Evolutionary conservation across 108 stramenopile genomes (phyloP).

Genomic region (Bacterosira constricta): DNA sequence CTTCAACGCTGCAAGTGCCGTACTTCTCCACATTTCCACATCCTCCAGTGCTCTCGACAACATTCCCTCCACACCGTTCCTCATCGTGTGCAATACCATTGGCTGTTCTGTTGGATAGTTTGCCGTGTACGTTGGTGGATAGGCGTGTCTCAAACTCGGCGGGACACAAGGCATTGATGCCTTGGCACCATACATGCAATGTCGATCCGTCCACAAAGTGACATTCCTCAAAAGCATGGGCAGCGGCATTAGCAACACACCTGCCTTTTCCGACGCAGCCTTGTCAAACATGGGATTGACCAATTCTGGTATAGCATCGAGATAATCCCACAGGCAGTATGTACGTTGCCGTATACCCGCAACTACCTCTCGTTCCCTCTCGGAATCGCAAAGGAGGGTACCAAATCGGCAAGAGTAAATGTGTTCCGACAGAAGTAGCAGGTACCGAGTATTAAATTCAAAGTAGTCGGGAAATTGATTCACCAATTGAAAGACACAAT

Average conservation of each 20-base stretch:
- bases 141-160: conserved; percentile 8
- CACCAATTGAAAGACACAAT: conserved; percentile 94
- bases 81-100: conserved; percentile 23
- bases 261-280: conserved; percentile 29
- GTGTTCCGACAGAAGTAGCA: conserved; percentile 82
- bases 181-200: conserved; percentile 72
- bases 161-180: conserved; percentile 57
- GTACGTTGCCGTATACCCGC: conserved; percentile 85
- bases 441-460: conserved; percentile 84
- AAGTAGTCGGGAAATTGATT: conserved; percentile 86
- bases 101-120: conserved; percentile 11
- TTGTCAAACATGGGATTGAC: conserved; percentile 48
- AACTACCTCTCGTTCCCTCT: conserved; percentile 81
- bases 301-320: conserved; percentile 60
- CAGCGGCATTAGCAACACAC: conserved; percentile 80
- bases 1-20: conserved; percentile 37
- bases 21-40: conserved; percentile 38
- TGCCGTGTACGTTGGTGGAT: conserved; percentile 8
- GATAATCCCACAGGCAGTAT: conserved; percentile 84
- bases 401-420: conserved; percentile 94
- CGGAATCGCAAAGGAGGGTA: conserved; percentile 91
- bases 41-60: conserved; percentile 34
- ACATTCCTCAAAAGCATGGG: conserved; percentile 80
- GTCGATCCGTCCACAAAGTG: conserved; percentile 77
- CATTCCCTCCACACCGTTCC: conserved; percentile 4